Evolutionary conservation across 2,329 filamentous ascomycete species (phyloP).

Genomic region (Arthroderma sp.): DNA sequence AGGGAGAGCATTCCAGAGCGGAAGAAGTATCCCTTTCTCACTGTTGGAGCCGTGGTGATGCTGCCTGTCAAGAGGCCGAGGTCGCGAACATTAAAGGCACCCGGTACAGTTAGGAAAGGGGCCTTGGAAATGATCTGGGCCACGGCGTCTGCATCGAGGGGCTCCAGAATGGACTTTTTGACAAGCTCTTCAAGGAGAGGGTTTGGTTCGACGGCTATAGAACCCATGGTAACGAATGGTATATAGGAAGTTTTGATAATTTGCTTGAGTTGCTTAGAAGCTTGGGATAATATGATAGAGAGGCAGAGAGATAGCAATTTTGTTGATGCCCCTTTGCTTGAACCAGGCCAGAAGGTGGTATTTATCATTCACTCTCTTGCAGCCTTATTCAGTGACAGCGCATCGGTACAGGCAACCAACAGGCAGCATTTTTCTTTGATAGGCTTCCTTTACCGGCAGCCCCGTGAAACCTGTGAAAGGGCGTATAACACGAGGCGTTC

Average conservation of each 20-base stretch:
- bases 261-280: neutral
- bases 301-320: no score
- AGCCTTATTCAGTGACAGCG: no score
- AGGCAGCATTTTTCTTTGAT: no score
- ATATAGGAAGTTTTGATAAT: neutral
- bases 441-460: no score
- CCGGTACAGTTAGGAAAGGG: conserved; percentile 28
- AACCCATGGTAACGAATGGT: neutral
- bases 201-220: neutral
- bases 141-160: conserved; percentile 3
- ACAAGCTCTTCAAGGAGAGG: conserved; percentile 5
- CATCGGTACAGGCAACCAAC: no score
- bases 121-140: conserved; percentile 2
- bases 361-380: no score
- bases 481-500: no score
- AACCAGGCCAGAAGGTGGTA: no score
- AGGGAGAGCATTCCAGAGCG: conserved; percentile 55
- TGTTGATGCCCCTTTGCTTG: no score
- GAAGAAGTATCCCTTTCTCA: conserved; percentile 42
- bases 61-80: conserved; percentile 39
- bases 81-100: conserved; percentile 56
- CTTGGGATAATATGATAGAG: no score
- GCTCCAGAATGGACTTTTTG: conserved; percentile 5
- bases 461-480: no score
- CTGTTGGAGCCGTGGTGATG: conserved; percentile 4